A percentile compares a stretch with the other conserved stretches of the same genome.
Evolutionary conservation across 192 early-diverging fungal species (phyloP).

Genomic region (Chytriomyces confervae): DNA sequence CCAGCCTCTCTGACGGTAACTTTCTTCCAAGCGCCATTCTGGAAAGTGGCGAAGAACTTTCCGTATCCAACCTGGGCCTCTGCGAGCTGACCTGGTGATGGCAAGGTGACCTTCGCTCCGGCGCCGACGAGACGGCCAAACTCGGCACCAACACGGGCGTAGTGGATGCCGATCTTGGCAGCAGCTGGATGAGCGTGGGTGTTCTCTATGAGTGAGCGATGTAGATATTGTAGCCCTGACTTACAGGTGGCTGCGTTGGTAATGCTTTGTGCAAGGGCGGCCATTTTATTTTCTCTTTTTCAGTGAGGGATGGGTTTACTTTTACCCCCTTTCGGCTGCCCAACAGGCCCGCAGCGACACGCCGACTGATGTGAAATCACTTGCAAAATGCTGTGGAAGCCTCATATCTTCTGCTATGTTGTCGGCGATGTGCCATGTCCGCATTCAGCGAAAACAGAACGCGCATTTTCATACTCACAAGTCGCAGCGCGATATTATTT

Average conservation of each 20-base stretch:
- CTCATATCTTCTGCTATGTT: too few species aligned
- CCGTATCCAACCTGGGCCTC: slow-evolving; percentile 50
- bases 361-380: too few species aligned
- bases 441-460: too few species aligned
- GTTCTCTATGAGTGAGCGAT: background rate
- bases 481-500: too few species aligned
- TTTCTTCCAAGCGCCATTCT: slow-evolving; percentile 63
- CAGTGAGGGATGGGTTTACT: background rate
- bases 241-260: slow-evolving; percentile 10
- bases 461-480: too few species aligned
- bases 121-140: slow-evolving; percentile 50
- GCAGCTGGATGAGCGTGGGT: slow-evolving; percentile 25
- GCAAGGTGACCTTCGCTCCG: slow-evolving; percentile 46
- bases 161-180: slow-evolving; percentile 52
- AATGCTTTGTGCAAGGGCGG: slow-evolving; percentile 1
- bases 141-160: slow-evolving; percentile 49
- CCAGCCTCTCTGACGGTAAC: slow-evolving; percentile 52
- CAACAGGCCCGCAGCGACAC: too few species aligned
- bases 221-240: background rate
- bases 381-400: too few species aligned
- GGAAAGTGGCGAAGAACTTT: slow-evolving; percentile 47
- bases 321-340: too few species aligned
- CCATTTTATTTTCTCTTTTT: slow-evolving; percentile 24
- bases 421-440: too few species aligned
- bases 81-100: slow-evolving; percentile 40